Evolutionary conservation across 2,329 filamentous ascomycete genomes (phyloP).

Genomic region (Colletotrichum eremochloae): DNA sequence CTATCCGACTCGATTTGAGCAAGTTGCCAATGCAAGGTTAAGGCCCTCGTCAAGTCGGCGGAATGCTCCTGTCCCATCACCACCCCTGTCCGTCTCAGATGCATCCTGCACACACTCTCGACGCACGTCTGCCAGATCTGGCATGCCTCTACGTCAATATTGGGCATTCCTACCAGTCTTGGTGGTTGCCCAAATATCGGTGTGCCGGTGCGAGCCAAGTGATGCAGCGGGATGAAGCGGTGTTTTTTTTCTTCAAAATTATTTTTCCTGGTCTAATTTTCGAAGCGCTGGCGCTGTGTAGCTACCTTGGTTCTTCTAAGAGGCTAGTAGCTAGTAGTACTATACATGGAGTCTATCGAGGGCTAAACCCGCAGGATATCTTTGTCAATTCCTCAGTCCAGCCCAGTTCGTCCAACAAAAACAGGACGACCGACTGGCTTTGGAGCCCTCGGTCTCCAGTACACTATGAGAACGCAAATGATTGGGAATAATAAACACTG

Average conservation of each 20-base stretch:
- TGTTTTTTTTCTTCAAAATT: neutral
- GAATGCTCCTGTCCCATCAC: conserved; percentile 25
- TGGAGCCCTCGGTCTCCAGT: conserved; percentile 26
- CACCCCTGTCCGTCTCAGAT: conserved; percentile 39
- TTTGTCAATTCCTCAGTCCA: conserved; percentile 39
- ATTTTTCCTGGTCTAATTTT: neutral
- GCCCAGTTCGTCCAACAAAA: conserved; percentile 32
- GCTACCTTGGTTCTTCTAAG: conserved; percentile 21
- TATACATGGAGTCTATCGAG: conserved; percentile 38
- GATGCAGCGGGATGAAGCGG: conserved; percentile 14
- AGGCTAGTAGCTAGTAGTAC: conserved; percentile 1
- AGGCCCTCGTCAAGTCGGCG: conserved; percentile 5
- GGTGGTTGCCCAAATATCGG: conserved; percentile 1
- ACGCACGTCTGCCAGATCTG: conserved; percentile 31
- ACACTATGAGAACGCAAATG: conserved; percentile 24
- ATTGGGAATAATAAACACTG: conserved; percentile 14
- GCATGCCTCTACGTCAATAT: conserved; percentile 35
- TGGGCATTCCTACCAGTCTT: conserved; percentile 6
- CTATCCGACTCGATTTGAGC: neutral
- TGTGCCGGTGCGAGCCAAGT: neutral
- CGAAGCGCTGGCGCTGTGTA: conserved; percentile 30
- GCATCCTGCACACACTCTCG: conserved; percentile 36
- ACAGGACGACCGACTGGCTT: conserved; percentile 14
- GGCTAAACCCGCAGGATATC: conserved; percentile 41
- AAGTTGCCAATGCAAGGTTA: conserved; percentile 9